Evolutionary conservation across 352 stramenopile genomes (phyloP).

Genomic region (Pythium volutum): DNA sequence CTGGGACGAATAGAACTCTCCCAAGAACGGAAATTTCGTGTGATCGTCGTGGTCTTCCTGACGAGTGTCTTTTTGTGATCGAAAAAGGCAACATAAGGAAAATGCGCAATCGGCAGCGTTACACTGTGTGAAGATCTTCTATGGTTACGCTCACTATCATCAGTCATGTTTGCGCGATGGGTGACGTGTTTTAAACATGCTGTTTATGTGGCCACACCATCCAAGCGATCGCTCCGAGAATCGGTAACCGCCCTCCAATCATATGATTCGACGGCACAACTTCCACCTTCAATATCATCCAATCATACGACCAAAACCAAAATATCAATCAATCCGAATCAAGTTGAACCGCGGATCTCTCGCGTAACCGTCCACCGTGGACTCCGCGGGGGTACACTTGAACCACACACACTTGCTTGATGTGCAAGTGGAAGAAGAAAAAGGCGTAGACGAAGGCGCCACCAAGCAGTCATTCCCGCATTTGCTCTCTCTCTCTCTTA

Average conservation of each 20-base stretch:
- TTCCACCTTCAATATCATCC: background rate
- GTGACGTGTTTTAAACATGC: too few relatives aligned
- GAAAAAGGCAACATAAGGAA: too few relatives aligned
- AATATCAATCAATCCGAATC: constrained; percentile 11
- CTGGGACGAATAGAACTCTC: background rate
- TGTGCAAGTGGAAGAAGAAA: constrained; percentile 2
- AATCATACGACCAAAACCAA: constrained; percentile 5
- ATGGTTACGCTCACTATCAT: too few relatives aligned
- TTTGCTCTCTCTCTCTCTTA: background rate
- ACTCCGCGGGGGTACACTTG: constrained; percentile 8
- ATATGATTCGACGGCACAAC: constrained; percentile 15
- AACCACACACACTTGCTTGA: constrained; percentile 14
- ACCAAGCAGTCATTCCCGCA: background rate
- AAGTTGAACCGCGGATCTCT: constrained; percentile 20
- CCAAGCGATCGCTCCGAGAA: constrained; percentile 5
- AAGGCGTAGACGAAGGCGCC: constrained; percentile 11
- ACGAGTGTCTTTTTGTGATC: too few relatives aligned
- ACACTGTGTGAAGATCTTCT: too few relatives aligned
- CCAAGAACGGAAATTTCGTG: background rate
- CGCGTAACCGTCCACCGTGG: constrained; percentile 9
- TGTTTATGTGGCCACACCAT: constrained; percentile 16
- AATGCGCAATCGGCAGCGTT: constrained; percentile 6
- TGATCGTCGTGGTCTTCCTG: background rate
- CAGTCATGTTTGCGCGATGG: constrained; percentile 14
- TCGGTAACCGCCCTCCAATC: background rate